Evolutionary conservation across 2,329 filamentous ascomycete species (phyloP), one percentile per base, ranked within the genome.

Genomic region (Penicillium crustosum): DNA sequence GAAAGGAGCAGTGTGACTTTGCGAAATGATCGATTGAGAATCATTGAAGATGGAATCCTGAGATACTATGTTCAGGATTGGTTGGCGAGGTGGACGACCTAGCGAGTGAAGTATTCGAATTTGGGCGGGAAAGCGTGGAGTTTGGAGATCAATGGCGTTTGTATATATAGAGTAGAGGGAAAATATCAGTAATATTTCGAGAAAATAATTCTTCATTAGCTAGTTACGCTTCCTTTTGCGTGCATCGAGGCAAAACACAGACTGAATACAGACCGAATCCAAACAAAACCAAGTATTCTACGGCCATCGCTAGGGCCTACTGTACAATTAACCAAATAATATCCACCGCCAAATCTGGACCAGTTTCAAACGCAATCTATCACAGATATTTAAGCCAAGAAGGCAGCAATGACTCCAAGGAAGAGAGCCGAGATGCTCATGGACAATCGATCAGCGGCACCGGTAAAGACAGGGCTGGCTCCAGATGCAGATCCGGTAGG

Each of bases 31-130:
- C 57, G 63, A 6, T 53, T 72, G 53, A 58, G 62, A 29, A 69
- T 73, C 13, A 59, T 73, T 7, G 64, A 70, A n/a, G 70, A 72
- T 59, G 71, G 70, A 1, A 72, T 73, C 36, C 21, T 73, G 35
- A 59, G 47, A 25, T 64, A 65, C 21, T 73, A 73, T 60, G 66
- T 66, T 12, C 57, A 63, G 21, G 69, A 71, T 45, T 73, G 71
- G 71, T 45, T 68, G 55, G 57, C 31, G 25, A 58, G 70, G 12
- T 73, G 70, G 70, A 65, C 57, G 33, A 48, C 13, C 6, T 31
- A 42, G 9, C 3, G 15, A 9, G 25, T 5, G n/a, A 13, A 38
- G 3, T 51, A n/a, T 39, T 31, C 50, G 5, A 33, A 42, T 35
- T 33, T 12, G 25, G 10, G 19, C 5, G 3, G 13, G 7, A n/a